Evolutionary conservation across 495 filamentous ascomycete genomes (phyloP).

Genomic region (Lophiostoma macrostomum): DNA sequence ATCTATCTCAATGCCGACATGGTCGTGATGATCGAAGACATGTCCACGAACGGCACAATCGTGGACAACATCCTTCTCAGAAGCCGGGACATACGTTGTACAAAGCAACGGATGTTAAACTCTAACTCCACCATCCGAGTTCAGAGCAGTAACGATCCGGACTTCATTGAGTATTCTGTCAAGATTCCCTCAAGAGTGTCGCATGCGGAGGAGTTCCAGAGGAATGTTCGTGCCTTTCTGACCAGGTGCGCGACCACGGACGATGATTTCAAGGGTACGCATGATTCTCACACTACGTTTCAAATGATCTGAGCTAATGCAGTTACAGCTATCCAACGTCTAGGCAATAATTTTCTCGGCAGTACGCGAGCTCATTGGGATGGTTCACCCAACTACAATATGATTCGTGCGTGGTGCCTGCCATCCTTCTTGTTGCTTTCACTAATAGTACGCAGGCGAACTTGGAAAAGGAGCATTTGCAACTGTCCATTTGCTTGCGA

Average conservation of each 20-base stretch:
- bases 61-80: slow-evolving; percentile 67
- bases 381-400: slow-evolving; percentile 78
- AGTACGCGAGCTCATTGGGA: slow-evolving; percentile 65
- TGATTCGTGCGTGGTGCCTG: slow-evolving; percentile 48
- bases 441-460: slow-evolving; percentile 34
- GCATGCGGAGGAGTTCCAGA: slow-evolving; percentile 54
- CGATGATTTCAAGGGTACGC: slow-evolving; percentile 5
- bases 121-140: slow-evolving; percentile 72
- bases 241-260: slow-evolving; percentile 26
- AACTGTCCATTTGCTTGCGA: slow-evolving; percentile 80
- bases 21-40: slow-evolving; percentile 85
- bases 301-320: background rate
- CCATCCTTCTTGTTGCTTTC: background rate
- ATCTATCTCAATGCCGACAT: slow-evolving; percentile 79
- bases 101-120: slow-evolving; percentile 59
- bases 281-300: background rate
- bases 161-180: slow-evolving; percentile 70
- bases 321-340: background rate
- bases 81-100: slow-evolving; percentile 37
- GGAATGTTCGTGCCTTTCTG: slow-evolving; percentile 57
- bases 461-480: slow-evolving; percentile 95
- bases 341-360: slow-evolving; percentile 11
- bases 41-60: slow-evolving; percentile 87
- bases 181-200: slow-evolving; percentile 73
- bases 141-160: slow-evolving; percentile 46